Percentiles rank a stretch among this genome's conserved stretches.
Evolutionary conservation across 345 rosid genomes (phyloP).

Genomic region (Kernera saxatilis): DNA sequence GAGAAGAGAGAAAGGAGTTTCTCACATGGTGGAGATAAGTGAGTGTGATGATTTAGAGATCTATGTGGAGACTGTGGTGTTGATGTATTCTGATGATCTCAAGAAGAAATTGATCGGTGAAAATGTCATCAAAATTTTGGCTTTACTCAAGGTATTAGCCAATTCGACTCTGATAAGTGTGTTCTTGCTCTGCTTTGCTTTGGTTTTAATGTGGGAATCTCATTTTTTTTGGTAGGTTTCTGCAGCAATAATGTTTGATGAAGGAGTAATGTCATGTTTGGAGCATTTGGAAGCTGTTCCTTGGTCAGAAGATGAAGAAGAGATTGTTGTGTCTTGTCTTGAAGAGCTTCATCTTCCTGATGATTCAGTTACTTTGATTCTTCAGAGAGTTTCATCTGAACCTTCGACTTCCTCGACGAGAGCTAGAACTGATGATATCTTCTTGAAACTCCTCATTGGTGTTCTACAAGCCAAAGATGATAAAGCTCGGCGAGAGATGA

Average conservation of each 20-base stretch:
- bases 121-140: conserved; percentile 61
- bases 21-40: conserved; percentile 84
- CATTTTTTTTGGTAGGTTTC: conserved; percentile 46
- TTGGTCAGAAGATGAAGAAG: conserved; percentile 88
- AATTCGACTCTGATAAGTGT: background rate
- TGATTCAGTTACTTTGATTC: conserved; percentile 46
- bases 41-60: conserved; percentile 92
- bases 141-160: conserved; percentile 68
- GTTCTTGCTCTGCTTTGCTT: background rate
- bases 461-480: conserved; percentile 86
- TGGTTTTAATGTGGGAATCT: background rate
- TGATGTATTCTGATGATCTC: conserved; percentile 82
- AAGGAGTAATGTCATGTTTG: conserved; percentile 64
- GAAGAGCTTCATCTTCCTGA: conserved; percentile 60
- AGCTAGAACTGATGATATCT: conserved; percentile 54
- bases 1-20: conserved; percentile 46
- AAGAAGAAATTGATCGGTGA: conserved; percentile 73
- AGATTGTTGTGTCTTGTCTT: conserved; percentile 51
- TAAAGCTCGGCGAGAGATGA: conserved; percentile 90
- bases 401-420: conserved; percentile 40
- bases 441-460: conserved; percentile 54
- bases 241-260: conserved; percentile 68
- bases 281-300: conserved; percentile 90
- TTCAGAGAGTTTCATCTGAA: conserved; percentile 70
- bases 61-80: conserved; percentile 74